Evolutionary conservation across 345 rosid genomes (phyloP), one percentile per base, ranked within the genome.

Genomic region (Pistacia atlantica): DNA sequence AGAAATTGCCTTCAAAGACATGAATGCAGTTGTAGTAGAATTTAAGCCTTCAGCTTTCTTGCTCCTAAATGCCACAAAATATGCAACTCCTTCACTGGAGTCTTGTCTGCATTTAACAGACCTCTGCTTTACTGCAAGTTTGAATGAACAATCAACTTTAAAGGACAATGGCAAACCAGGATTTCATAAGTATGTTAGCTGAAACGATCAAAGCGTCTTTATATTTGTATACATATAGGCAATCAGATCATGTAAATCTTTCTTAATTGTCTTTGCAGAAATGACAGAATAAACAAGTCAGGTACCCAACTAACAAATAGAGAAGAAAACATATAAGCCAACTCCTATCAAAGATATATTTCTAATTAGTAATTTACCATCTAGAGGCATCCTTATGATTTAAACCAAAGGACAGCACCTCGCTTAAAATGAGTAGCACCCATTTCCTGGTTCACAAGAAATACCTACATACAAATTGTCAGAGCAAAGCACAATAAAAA

Each of bases 61-160:
- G 3, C 75, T 78, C 80, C 81, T 76, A 79, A 91, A 85, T 58
- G 83, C 70, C 75, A 89, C 87, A 77, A 85, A 89, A 78, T 73
- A 88, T 64, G 82, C 81, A 77, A 79, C 77, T 33, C 75, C 83
- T 75, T 84, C 89, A 76, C 64, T 74, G 37, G 81, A 82, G 62
- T 83, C 88, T 83, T 81, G 88, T 73, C 80, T 87, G 76, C 79
- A 80, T 86, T 85, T 90, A 60, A 85, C 80, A 56, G 75, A 75
- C 68, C 80, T 86, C 80, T 57, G 87, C 82, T 87, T 91, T 49
- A 73, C 96, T 93, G 91, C 87, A 85, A 70, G 73, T 74, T 71
- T 46, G 71, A 75, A 78, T 28, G 69, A 51, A 72, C 31, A 65
- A 73, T 76, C 61, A 80, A 73, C 37, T 54, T 56, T 71, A 75